A percentile compares a stretch with the other conserved stretches of the same genome.
phyloP scores from a whole-genome alignment of 163 green algal genomes.

The Coccomyxa subellipsoidea region DNA sequence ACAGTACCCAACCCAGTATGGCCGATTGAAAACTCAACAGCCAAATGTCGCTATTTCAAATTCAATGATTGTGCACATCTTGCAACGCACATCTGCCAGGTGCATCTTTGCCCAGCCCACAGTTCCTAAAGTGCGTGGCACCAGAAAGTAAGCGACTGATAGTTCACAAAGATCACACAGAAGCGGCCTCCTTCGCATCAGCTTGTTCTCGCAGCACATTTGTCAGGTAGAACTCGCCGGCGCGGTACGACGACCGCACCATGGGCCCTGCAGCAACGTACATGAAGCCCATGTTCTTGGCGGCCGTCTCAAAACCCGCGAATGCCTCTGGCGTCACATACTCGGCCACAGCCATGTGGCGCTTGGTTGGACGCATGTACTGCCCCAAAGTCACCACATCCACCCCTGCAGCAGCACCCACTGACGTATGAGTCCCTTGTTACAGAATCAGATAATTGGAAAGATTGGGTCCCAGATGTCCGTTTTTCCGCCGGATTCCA shows the following conservation, averaged over 20 bases:
- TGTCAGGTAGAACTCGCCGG: constrained; percentile 71
- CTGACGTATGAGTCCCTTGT: too few relatives aligned
- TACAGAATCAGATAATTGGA: too few relatives aligned
- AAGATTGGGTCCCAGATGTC: too few relatives aligned
- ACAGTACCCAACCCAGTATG: too few relatives aligned
- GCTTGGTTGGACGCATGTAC: constrained; percentile 98
- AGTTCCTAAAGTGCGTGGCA: too few relatives aligned
- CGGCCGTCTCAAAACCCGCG: constrained; percentile 64
- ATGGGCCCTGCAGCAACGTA: constrained; percentile 93
- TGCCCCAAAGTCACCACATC: constrained; percentile 97
- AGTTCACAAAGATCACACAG: neutral
- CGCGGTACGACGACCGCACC: constrained; percentile 92
- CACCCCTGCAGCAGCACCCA: constrained; percentile 45
- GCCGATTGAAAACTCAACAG: too few relatives aligned
- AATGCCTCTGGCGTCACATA: constrained; percentile 97
- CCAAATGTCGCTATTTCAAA: too few relatives aligned
- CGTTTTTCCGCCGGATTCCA: too few relatives aligned
- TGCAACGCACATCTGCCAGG: too few relatives aligned
- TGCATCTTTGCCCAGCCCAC: too few relatives aligned
- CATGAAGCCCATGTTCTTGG: constrained; percentile 86
- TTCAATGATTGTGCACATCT: too few relatives aligned
- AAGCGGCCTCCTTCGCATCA: neutral
- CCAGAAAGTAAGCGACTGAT: too few relatives aligned
- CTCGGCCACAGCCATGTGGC: constrained; percentile 94
- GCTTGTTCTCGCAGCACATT: constrained; percentile 45